Evolutionary conservation across 1,284 basidiomycete genomes (phyloP), one percentile per base, ranked within the genome.

Genomic region (Golubevia sp.): DNA sequence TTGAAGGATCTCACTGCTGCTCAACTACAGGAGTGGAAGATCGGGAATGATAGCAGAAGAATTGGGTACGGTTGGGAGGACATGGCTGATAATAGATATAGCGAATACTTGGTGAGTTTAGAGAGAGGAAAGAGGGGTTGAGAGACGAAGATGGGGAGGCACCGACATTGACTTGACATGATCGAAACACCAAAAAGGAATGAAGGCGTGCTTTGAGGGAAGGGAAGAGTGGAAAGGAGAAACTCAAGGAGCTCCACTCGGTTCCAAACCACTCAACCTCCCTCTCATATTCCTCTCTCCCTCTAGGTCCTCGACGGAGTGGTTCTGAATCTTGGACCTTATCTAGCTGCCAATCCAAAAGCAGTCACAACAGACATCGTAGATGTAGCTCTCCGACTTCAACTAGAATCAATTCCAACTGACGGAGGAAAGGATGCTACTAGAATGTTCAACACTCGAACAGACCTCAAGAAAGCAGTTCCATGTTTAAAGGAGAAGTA

Each of bases 301-400:
- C 88, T 91, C 80, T 94, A 91, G 71, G 94, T 98, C 49, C 85
- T 99, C 62, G 94, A 98, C 77, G 97, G 97, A 25, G 88, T 89
- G 44, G 97, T 99, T 38, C 90, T 99, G 79, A 97, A 99, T 85
- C 89, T 99, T 86, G 87, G 87, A 55, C 90, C 94, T 0, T 99
- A 99, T 86, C 86, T 97, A 64, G 84, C 85, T 18, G 87, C 90
- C 20, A 91, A 96, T 78, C 89, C 90, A 3, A 87, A 77, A 18
- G 77, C 92, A 2, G 88, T 95, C 60, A 75, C 88, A 2, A 86
- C 87, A 58, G 97, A 99, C 84, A 85, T 86, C 23, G 90, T 98
- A 64, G 97, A 99, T 85, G 77, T 84, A 2, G 91, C 91, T 55
- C 90, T 99, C 68, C 93, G 96, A 49, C 89, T 88, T 18, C 85